Percentiles rank a stretch among this genome's conserved stretches.
Evolutionary conservation across 495 filamentous ascomycete genomes (phyloP).

Genomic region (Cudoniella acicularis): DNA sequence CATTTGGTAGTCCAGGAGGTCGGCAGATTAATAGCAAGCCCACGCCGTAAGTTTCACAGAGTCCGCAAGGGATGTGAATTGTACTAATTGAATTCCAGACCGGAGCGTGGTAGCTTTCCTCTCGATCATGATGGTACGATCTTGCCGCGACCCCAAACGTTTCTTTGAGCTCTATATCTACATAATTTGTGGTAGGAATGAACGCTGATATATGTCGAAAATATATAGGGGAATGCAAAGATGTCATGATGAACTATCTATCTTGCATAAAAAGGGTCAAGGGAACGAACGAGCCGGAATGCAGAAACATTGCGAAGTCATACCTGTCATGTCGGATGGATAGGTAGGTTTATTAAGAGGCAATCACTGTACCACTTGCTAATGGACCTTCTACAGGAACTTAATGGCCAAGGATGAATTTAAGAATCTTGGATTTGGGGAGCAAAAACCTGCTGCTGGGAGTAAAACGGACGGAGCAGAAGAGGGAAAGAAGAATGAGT

Average conservation of each 20-base stretch:
- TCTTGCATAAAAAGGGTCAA: constrained; percentile 74
- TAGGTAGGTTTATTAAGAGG: constrained; percentile 52
- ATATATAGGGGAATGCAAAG: constrained; percentile 81
- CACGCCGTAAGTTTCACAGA: constrained; percentile 60
- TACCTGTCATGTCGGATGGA: constrained; percentile 96
- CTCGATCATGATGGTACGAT: constrained; percentile 86
- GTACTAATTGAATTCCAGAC: constrained; percentile 44
- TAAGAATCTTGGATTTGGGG: constrained; percentile 82
- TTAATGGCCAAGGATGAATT: constrained; percentile 94
- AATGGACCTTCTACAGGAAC: constrained; percentile 52
- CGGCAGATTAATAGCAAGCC: constrained; percentile 67
- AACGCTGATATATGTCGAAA: too few species aligned
- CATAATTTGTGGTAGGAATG: too few species aligned
- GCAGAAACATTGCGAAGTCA: constrained; percentile 76
- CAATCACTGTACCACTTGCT: background rate
- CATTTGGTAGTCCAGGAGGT: constrained; percentile 77
- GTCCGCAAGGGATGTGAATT: background rate
- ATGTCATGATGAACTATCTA: constrained; percentile 78
- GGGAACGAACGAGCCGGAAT: constrained; percentile 82
- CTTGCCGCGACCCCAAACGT: background rate
- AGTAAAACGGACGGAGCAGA: constrained; percentile 17
- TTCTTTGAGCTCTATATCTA: background rate
- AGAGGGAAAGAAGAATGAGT: constrained; percentile 40
- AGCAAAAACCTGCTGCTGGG: constrained; percentile 33
- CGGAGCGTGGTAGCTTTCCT: constrained; percentile 93